Base-by-base conservation (phyloP, 2,329 filamentous ascomycete species). In the Beauveria brongniartii region DNA sequence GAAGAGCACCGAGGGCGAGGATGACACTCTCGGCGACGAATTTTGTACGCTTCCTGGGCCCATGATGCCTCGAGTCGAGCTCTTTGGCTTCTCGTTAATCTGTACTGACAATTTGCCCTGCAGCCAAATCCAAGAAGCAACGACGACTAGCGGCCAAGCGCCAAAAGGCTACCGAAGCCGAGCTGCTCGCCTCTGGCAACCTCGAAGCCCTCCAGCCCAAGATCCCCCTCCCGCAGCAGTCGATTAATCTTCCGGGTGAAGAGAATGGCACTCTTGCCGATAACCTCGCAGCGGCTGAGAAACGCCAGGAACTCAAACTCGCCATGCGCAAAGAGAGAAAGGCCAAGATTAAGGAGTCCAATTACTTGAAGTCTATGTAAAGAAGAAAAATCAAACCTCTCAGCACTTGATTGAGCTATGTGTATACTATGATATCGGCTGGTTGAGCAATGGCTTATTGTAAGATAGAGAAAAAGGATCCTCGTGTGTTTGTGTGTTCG, bases 121-220 rank as follows among this genome's bases (percentile, higher is more conserved):
- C 22, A 92, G 89, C 89, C 62, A 94, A 94, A 82, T 92, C 89
- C 30, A 92, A 91, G 74, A 93, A 92, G 71, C 85, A 91, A 73
- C 85, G 90, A 63, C 82, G 85, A 61, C 72, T 88, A 60, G 90
- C 90, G 9, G 84, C 85, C 47, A 92, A 86, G 74, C 79, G 80
- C 72, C 80, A 82, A 69, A 79, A 82, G 61, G 71, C 75, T 26
- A 67, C 78, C 24, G 83, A 89, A 77, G 75, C 81, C 72, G 74
- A 80, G 74, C 70, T 90, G 69, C 73, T 86, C 69, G 82, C 85
- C 60, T 79, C 84, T 55, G 85, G 87, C 69, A 83, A 92, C 75
- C 75, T 88, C 18, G 85, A 85, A 58, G 79, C 84, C 34, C 75
- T 90, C 48, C 81, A 78, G 52, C 82, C 84, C 71, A 87, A 91